Evolutionary conservation across 2,329 filamentous ascomycete genomes (phyloP), one percentile per base, ranked within the genome.

Genomic region (Venturia aucupariae): DNA sequence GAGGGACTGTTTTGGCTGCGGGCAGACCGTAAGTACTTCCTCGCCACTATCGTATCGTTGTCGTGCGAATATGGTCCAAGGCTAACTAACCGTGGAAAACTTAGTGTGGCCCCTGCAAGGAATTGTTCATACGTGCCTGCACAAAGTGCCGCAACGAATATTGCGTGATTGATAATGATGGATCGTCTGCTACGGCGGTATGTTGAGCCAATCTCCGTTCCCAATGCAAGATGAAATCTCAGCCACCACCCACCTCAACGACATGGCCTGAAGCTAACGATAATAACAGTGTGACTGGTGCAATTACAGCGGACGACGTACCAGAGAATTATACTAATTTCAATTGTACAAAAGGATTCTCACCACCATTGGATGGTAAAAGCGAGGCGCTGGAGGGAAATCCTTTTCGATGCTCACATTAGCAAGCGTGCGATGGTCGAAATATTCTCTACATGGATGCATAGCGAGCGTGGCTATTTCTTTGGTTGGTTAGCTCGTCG

Each of bases 1-100:
- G 68, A 79, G 83, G 70, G 85, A 91, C 71, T 96, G 92, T 78
- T 94, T 90, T 83, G 91, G 92, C 75, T 96, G 92, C 74, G 91
- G 90, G 62, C 84, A 84, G 67, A 93, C 90, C 66, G 89, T 91
- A 77, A 78, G 73, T 60, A 60, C 41, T 60, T 27, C 24, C 51
- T 57, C 17, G 27, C 30, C 51, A 38, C 27, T 35, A 57, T n/a
- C 5, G 51, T 57, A 15, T n/a, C 22, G 19, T 35, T 8, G 19
- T 10, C 27, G 2, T 7, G 17, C n/a, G 30, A 19, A 57, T 15
- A n/a, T 57, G 39, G 19, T 19, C 11, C 22, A 51, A 54, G 42
- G 60, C 64, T 65, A 27, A 63, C 30, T 11, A 32, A 32, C 30
- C 24, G 10, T 59, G n/a, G 22, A 24, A 61, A 22, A n/a, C 48